phyloP scores from a whole-genome alignment of 441 rosid genomes.

The Raphanus hybrid region DNA sequence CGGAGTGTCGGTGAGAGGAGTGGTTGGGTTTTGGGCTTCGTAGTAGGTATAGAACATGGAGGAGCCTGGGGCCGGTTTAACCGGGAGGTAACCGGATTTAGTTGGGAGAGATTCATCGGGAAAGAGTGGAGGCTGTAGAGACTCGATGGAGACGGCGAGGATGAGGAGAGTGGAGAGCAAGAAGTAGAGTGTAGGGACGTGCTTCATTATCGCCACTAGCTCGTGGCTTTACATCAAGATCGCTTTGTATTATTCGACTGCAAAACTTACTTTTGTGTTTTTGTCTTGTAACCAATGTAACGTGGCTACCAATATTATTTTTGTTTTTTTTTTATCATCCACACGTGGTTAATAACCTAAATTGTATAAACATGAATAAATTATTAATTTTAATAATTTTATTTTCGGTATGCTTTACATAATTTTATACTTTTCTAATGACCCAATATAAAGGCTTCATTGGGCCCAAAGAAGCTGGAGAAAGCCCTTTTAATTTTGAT shows the following conservation, averaged over 20 bases:
- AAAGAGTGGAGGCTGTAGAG: slow-evolving; percentile 41
- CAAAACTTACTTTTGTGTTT: not conserved
- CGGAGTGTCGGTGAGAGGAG: slow-evolving; percentile 60
- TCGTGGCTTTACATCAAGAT: slow-evolving; percentile 20
- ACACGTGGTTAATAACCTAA: slow-evolving; percentile 1
- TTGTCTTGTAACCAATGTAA: slow-evolving; percentile 23
- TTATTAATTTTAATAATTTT: not conserved
- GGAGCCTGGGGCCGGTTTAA: slow-evolving; percentile 55
- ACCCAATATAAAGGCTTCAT: too few species aligned
- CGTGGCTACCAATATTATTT: not conserved
- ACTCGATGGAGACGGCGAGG: slow-evolving; percentile 31
- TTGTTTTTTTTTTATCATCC: not conserved
- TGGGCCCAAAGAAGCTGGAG: too few species aligned
- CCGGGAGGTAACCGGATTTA: slow-evolving; percentile 78
- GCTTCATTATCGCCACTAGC: slow-evolving; percentile 34
- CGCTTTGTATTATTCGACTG: slow-evolving; percentile 31
- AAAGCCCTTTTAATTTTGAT: too few species aligned
- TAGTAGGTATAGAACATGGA: slow-evolving; percentile 79
- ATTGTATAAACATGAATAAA: slow-evolving; percentile 1
- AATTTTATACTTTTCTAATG: too few species aligned
- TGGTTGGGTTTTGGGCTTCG: slow-evolving; percentile 64
- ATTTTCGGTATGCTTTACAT: too few species aligned
- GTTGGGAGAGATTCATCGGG: slow-evolving; percentile 71
- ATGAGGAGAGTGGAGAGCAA: slow-evolving; percentile 38
- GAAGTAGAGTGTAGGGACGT: slow-evolving; percentile 21